Evolutionary conservation across 768 basidiomycete genomes (phyloP).

Genomic region (Cyathus striatus): DNA sequence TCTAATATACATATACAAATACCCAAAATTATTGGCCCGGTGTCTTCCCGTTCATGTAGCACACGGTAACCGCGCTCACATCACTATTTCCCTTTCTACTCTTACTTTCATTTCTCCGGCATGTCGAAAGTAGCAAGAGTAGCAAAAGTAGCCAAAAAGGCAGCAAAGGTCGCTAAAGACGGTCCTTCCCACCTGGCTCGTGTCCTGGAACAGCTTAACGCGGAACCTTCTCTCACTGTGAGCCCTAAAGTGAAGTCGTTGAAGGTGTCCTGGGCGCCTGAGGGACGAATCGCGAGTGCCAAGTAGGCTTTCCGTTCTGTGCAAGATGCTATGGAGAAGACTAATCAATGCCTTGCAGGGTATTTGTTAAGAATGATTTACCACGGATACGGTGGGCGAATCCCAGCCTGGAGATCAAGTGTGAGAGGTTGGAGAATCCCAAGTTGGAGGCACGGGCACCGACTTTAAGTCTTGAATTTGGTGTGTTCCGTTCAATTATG

Average conservation of each 20-base stretch:
- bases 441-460: constrained; percentile 54
- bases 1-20: too few relatives aligned
- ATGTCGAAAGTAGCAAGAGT: not conserved
- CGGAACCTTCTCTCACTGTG: constrained; percentile 46
- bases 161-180: constrained; percentile 7
- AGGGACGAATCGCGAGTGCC: constrained; percentile 73
- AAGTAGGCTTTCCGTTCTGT: constrained; percentile 33
- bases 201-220: constrained; percentile 46
- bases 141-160: not conserved
- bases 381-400: constrained; percentile 77
- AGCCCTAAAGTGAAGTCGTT: constrained; percentile 46
- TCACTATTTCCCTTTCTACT: too few relatives aligned
- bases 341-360: constrained; percentile 29
- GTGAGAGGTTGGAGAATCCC: constrained; percentile 50
- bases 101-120: too few relatives aligned
- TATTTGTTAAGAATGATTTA: constrained; percentile 77
- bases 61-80: too few relatives aligned
- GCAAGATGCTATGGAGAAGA: not conserved
- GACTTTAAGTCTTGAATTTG: constrained; percentile 54
- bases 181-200: constrained; percentile 36
- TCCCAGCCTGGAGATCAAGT: constrained; percentile 56
- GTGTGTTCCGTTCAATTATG: constrained; percentile 37
- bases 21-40: too few relatives aligned
- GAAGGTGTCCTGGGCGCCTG: constrained; percentile 49
- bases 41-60: too few relatives aligned